Evolutionary conservation across 306 rosid genomes (phyloP).

Genomic region (Begonia fuchsioides): DNA sequence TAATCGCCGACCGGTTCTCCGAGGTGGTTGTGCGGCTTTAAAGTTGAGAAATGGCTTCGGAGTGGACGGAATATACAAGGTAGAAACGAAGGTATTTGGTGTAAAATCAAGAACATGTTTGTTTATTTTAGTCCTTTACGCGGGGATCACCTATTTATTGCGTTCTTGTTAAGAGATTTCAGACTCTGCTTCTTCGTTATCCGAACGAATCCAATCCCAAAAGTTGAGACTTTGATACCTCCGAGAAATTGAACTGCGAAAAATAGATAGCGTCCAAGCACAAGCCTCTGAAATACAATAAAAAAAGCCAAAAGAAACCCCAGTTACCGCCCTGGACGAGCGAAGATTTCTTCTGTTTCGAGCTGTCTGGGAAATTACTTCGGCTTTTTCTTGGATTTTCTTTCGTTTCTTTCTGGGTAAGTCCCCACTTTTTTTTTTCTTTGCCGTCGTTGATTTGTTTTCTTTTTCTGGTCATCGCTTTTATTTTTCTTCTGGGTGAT

Average conservation of each 20-base stretch:
- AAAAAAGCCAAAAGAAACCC: neutral
- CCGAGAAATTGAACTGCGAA: conserved; percentile 10
- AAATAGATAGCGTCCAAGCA: neutral
- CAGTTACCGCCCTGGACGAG: neutral
- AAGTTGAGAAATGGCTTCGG: too few relatives aligned
- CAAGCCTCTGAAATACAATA: neutral
- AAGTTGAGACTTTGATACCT: conserved; percentile 22
- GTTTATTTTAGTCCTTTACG: conserved; percentile 6
- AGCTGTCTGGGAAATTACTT: neutral
- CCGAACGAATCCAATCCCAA: conserved; percentile 13
- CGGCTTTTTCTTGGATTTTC: neutral
- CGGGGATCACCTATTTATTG: conserved; percentile 29
- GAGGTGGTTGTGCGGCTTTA: neutral
- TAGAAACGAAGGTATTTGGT: neutral
- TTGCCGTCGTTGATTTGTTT: too few relatives aligned
- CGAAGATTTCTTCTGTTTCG: neutral
- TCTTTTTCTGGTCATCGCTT: neutral
- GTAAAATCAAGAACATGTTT: neutral
- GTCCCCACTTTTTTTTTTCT: neutral
- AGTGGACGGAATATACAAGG: neutral
- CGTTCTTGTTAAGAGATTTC: conserved; percentile 8
- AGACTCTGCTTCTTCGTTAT: conserved; percentile 10
- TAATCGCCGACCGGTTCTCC: too few relatives aligned
- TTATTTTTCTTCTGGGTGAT: neutral
- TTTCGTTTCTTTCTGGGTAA: conserved; percentile 1